Percentiles rank a stretch among this genome's conserved stretches.
These are phyloP conservation scores for Penicillium oxalicum DNA, from an alignment of 2,329 filamentous ascomycete species.

Conservation along the genomic window DNA sequence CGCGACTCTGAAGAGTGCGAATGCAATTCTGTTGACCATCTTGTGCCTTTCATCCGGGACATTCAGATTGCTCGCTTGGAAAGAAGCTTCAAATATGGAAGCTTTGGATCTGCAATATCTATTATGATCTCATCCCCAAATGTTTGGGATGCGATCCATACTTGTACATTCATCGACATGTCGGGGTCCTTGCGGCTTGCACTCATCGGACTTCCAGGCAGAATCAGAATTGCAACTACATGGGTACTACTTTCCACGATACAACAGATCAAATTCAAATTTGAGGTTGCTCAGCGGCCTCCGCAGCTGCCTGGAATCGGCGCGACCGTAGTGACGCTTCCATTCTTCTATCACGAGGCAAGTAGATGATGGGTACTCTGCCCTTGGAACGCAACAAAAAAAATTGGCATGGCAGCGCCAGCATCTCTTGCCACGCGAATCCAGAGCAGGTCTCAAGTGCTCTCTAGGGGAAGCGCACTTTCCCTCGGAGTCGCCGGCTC, in stretches of 20 bases:
- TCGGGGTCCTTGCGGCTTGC: neutral
- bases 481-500: neutral
- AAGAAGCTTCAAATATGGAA: too few species aligned
- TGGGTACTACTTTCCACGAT: conserved; percentile 15
- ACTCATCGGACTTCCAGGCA: neutral
- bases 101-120: too few species aligned
- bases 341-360: neutral
- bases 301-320: conserved; percentile 10
- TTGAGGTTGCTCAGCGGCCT: conserved; percentile 6
- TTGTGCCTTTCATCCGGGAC: too few species aligned
- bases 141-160: too few species aligned
- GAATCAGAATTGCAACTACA: conserved; percentile 17
- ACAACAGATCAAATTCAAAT: conserved; percentile 23
- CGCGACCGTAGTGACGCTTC: conserved; percentile 1
- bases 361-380: neutral
- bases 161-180: too few species aligned
- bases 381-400: neutral
- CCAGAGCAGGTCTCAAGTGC: neutral
- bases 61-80: too few species aligned
- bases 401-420: neutral
- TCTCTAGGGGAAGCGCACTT: neutral
- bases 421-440: neutral
- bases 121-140: too few species aligned
- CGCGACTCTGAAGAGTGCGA: neutral
- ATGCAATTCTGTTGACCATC: too few species aligned